Evolutionary conservation across 2,329 filamentous ascomycete genomes (phyloP).

Genomic region (Fusarium papillatum): DNA sequence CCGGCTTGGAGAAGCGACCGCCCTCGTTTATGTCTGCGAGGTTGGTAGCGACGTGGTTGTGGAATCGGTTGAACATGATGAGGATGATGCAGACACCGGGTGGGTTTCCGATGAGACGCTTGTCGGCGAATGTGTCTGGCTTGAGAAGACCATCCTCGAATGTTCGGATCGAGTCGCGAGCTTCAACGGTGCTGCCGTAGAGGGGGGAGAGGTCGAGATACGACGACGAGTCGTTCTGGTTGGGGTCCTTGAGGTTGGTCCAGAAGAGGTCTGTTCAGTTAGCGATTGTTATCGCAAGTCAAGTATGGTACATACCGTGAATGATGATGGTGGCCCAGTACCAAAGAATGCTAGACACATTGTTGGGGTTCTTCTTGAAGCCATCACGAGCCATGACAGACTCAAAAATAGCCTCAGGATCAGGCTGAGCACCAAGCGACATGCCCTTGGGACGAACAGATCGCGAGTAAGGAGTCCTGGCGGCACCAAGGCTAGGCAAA

Average conservation of each 20-base stretch:
- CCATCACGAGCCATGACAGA: constrained; percentile 66
- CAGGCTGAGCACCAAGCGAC: constrained; percentile 75
- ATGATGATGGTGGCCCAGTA: constrained; percentile 82
- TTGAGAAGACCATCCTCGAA: constrained; percentile 81
- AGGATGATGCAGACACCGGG: constrained; percentile 79
- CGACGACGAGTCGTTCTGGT: constrained; percentile 75
- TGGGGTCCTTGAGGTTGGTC: constrained; percentile 73
- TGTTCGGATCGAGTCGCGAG: constrained; percentile 76
- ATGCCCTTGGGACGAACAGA: constrained; percentile 71
- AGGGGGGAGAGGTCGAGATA: constrained; percentile 81
- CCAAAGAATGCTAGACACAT: constrained; percentile 79
- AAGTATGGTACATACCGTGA: constrained; percentile 64
- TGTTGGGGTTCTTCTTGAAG: constrained; percentile 75
- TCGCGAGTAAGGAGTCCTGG: constrained; percentile 76
- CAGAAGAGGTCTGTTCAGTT: constrained; percentile 73
- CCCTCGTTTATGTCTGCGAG: constrained; percentile 90
- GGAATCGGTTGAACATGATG: constrained; percentile 87
- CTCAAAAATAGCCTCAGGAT: constrained; percentile 74
- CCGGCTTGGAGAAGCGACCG: constrained; percentile 80
- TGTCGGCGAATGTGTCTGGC: constrained; percentile 79
- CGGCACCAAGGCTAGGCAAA: constrained; percentile 75
- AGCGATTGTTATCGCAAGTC: fast-evolving
- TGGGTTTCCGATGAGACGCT: constrained; percentile 77
- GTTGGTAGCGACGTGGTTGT: constrained; percentile 87
- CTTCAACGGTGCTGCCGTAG: constrained; percentile 77